Conservation (phyloP, 2,329 filamentous ascomycete species). For the Acrocalymma vagum region DNA sequence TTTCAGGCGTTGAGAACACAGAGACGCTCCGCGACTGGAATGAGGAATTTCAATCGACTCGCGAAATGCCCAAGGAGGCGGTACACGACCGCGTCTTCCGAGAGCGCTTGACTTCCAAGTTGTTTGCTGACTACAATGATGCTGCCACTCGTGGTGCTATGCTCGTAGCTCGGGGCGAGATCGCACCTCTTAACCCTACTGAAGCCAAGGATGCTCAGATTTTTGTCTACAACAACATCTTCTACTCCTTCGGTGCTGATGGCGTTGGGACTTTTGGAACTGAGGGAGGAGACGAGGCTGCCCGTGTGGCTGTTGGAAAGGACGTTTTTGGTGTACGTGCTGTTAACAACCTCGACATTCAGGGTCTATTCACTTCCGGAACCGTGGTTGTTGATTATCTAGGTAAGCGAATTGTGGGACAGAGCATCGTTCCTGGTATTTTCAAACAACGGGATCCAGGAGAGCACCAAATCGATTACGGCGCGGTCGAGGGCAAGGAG, state of each 20-base stretch:
- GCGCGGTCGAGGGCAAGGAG: constrained; percentile 96
- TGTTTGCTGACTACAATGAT: constrained; percentile 98
- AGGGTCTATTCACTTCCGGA: constrained; percentile 91
- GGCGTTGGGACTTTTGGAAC: constrained; percentile 96
- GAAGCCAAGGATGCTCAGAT: constrained; percentile 94
- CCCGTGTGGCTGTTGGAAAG: constrained; percentile 93
- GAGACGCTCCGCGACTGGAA: constrained; percentile 98
- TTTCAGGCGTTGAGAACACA: constrained; percentile 89
- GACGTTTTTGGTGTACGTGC: constrained; percentile 93
- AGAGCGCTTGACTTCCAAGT: constrained; percentile 90
- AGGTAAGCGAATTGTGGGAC: constrained; percentile 94
- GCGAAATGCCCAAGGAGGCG: constrained; percentile 90
- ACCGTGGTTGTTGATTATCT: constrained; percentile 97
- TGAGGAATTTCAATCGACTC: constrained; percentile 96
- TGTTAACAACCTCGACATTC: constrained; percentile 96
- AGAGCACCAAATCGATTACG: constrained; percentile 99
- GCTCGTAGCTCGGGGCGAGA: constrained; percentile 89
- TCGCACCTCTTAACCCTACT: constrained; percentile 92
- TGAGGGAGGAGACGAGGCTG: constrained; percentile 96
- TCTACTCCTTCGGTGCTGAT: constrained; percentile 98
- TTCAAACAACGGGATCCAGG: constrained; percentile 98
- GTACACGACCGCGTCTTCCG: constrained; percentile 97
- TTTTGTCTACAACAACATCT: constrained; percentile 99
- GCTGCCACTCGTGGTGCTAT: constrained; percentile 92
- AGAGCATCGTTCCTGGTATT: constrained; percentile 98